phyloP scores from a whole-genome alignment of 306 rosid species.

The Pterocarpus santalinus region DNA sequence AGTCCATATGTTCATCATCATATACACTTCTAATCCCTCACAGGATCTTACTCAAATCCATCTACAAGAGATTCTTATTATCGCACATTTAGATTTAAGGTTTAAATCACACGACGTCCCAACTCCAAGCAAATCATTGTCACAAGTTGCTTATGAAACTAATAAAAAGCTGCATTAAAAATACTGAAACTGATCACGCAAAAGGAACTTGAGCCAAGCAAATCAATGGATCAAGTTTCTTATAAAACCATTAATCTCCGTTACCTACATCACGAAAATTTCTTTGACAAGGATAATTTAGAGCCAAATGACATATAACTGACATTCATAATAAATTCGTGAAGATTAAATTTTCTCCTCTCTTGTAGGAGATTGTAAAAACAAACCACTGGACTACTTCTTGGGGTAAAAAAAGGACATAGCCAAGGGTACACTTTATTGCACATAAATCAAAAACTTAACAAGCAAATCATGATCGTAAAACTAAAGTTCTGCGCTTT shows the following conservation, averaged over 20 bases:
- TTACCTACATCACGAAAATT: neutral
- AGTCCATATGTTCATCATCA: too few relatives aligned
- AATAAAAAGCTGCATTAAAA: neutral
- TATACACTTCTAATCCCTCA: too few relatives aligned
- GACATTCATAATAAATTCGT: neutral
- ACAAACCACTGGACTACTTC: neutral
- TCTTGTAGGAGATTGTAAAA: neutral
- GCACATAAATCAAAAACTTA: constrained; percentile 2
- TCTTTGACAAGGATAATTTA: neutral
- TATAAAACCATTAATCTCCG: neutral
- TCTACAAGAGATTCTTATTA: too few relatives aligned
- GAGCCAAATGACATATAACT: neutral
- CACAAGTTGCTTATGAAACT: too few relatives aligned
- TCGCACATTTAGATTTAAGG: too few relatives aligned
- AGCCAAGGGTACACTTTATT: constrained; percentile 38
- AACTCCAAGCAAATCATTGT: too few relatives aligned
- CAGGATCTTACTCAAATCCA: too few relatives aligned
- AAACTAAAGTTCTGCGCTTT: constrained; percentile 40
- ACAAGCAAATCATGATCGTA: constrained; percentile 26
- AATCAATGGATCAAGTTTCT: neutral
- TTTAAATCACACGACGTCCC: too few relatives aligned
- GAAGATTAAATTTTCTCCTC: neutral
- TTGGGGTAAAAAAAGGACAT: neutral
- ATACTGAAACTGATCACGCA: neutral
- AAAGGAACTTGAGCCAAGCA: neutral